These are phyloP conservation scores for Passiflora organensis DNA, from an alignment of 345 rosid genomes.

Conservation along the genomic window DNA sequence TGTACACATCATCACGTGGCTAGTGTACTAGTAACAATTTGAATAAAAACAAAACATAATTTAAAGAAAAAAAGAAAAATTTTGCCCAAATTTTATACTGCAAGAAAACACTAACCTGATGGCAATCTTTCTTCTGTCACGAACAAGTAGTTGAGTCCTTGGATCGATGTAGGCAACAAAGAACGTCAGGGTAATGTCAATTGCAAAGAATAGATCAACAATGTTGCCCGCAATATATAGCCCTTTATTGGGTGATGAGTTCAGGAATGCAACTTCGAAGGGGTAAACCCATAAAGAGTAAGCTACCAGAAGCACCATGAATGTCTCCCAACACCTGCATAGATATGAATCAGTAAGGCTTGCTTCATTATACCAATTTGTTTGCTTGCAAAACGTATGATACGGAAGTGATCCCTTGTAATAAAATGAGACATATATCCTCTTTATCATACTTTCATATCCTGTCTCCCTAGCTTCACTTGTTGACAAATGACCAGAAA, in stretches of 20 bases:
- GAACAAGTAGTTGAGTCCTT: slow-evolving; percentile 69
- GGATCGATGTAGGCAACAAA: slow-evolving; percentile 68
- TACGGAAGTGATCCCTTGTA: no score
- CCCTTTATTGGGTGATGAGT: slow-evolving; percentile 28
- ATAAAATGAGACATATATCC: no score
- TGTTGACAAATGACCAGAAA: no score
- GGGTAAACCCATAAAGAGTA: slow-evolving; percentile 90
- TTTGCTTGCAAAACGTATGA: no score
- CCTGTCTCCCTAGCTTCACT: no score
- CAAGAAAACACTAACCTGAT: slow-evolving; percentile 52
- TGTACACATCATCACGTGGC: no score
- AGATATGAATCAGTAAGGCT: not conserved
- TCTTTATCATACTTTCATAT: no score
- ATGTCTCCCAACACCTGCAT: slow-evolving; percentile 77
- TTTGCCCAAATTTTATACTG: no score
- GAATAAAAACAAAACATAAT: no score
- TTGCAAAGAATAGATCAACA: slow-evolving; percentile 70
- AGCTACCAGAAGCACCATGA: slow-evolving; percentile 75
- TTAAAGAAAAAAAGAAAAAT: no score
- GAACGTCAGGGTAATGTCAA: slow-evolving; percentile 75
- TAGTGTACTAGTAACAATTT: no score
- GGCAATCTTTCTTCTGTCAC: slow-evolving; percentile 51
- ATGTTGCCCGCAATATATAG: slow-evolving; percentile 64
- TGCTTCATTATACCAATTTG: not conserved
- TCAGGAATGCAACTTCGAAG: slow-evolving; percentile 65